Percentiles rank a stretch among this genome's conserved stretches.
Conservation (phyloP, 2,329 filamentous ascomycete species). For the Venturiaceae sp. region DNA sequence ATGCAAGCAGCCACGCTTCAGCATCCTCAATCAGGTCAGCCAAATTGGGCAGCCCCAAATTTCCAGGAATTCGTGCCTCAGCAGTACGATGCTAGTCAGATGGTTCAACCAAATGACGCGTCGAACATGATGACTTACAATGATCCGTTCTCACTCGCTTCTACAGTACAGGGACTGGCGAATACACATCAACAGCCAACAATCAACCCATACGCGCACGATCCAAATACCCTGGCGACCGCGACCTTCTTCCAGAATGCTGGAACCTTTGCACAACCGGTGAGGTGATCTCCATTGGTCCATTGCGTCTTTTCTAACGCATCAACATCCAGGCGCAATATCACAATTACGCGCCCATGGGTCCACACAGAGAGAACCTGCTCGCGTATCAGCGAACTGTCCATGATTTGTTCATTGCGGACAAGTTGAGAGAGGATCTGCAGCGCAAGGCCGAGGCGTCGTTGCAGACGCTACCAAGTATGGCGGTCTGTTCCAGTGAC, state of each 20-base stretch:
- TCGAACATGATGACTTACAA: constrained; percentile 24
- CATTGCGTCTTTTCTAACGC: neutral
- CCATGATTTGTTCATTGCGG: constrained; percentile 86
- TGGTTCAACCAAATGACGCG: constrained; percentile 28
- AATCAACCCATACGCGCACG: constrained; percentile 65
- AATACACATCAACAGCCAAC: constrained; percentile 27
- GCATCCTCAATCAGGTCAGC: constrained; percentile 19
- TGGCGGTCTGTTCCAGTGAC: constrained; percentile 17
- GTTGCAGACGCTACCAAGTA: constrained; percentile 73
- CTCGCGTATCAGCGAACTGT: constrained; percentile 76
- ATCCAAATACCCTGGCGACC: constrained; percentile 50
- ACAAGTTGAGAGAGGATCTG: constrained; percentile 76
- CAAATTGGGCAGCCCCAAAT: constrained; percentile 11
- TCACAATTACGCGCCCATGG: constrained; percentile 84
- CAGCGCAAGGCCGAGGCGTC: constrained; percentile 82
- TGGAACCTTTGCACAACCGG: constrained; percentile 45
- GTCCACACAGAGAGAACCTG: constrained; percentile 71
- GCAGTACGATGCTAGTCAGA: constrained; percentile 37
- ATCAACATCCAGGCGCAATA: constrained; percentile 59
- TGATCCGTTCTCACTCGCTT: constrained; percentile 33
- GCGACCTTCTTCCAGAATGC: constrained; percentile 57
- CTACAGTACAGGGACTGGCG: constrained; percentile 22
- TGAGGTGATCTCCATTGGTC: constrained; percentile 10
- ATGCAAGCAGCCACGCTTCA: neutral
- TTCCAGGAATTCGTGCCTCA: constrained; percentile 47